Percentiles rank a stretch among this genome's conserved stretches.
These are phyloP conservation scores for Moricandia moricandioides DNA, from an alignment of 345 rosid species.

Conservation along the genomic window DNA sequence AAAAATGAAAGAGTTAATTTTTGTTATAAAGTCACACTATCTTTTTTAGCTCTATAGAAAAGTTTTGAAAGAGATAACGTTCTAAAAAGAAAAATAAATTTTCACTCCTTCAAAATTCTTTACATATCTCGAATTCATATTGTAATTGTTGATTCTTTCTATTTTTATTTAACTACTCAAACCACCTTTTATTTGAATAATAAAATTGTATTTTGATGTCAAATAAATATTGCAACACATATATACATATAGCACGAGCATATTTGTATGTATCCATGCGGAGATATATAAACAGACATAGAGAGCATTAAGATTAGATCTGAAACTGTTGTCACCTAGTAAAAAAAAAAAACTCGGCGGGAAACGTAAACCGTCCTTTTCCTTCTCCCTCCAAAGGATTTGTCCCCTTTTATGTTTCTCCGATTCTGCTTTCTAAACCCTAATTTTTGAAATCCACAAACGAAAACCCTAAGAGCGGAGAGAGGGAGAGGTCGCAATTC, in stretches of 20 bases:
- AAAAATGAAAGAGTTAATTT: too few relatives aligned
- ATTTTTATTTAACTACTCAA: too few relatives aligned
- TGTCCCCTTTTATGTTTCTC: background rate
- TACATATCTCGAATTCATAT: too few relatives aligned
- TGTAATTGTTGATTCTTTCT: too few relatives aligned
- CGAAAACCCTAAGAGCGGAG: background rate
- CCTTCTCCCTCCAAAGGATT: slow-evolving; percentile 47
- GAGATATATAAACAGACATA: background rate
- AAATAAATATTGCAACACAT: background rate
- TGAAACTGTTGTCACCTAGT: background rate
- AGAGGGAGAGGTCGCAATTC: background rate
- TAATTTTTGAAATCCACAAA: slow-evolving; percentile 9
- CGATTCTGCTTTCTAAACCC: slow-evolving; percentile 33
- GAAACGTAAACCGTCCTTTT: slow-evolving; percentile 41
- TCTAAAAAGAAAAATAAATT: too few relatives aligned
- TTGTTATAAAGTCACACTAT: too few relatives aligned
- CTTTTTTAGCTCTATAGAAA: too few relatives aligned
- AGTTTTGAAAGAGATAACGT: too few relatives aligned
- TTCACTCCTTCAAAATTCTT: too few relatives aligned
- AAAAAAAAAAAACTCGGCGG: slow-evolving; percentile 46
- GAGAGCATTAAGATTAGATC: slow-evolving; percentile 10
- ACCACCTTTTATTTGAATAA: too few relatives aligned
- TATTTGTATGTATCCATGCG: background rate
- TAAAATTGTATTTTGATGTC: too few relatives aligned
- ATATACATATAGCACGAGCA: background rate